A percentile compares a stretch with the other conserved stretches of the same genome.
Evolutionary conservation across 129 eudicot species (phyloP).

Genomic region (Logfia minima): DNA sequence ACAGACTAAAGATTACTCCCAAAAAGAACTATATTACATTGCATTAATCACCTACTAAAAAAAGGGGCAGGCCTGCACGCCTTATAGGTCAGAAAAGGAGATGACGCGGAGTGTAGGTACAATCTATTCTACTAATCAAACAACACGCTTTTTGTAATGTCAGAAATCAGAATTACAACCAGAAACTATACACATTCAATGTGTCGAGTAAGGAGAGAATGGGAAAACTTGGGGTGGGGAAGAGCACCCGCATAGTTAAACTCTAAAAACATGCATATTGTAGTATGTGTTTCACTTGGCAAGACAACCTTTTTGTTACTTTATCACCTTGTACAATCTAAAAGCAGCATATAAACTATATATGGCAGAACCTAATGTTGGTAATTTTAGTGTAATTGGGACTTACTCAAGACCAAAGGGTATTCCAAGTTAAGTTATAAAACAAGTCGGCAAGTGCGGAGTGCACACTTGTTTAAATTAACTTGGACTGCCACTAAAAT

Average conservation of each 20-base stretch:
- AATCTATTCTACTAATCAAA: conserved; percentile 6
- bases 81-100: too few species aligned
- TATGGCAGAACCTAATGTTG: neutral
- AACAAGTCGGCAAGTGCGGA: too few species aligned
- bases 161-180: neutral
- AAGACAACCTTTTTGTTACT: neutral
- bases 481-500: too few species aligned
- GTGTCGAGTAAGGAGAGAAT: neutral
- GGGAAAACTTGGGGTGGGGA: neutral
- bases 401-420: too few species aligned
- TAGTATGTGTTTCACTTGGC: neutral
- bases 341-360: neutral
- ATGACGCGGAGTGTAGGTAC: too few species aligned
- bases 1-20: conserved; percentile 1
- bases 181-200: conserved; percentile 17
- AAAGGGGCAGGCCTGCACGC: too few species aligned
- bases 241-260: neutral
- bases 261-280: too few species aligned
- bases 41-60: too few species aligned
- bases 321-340: neutral
- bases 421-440: too few species aligned
- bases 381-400: too few species aligned
- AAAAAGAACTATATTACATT: conserved; percentile 3
- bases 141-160: neutral
- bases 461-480: too few species aligned